Evolutionary conservation across 345 rosid genomes (phyloP).

Genomic region (Gossypium thurberi): DNA sequence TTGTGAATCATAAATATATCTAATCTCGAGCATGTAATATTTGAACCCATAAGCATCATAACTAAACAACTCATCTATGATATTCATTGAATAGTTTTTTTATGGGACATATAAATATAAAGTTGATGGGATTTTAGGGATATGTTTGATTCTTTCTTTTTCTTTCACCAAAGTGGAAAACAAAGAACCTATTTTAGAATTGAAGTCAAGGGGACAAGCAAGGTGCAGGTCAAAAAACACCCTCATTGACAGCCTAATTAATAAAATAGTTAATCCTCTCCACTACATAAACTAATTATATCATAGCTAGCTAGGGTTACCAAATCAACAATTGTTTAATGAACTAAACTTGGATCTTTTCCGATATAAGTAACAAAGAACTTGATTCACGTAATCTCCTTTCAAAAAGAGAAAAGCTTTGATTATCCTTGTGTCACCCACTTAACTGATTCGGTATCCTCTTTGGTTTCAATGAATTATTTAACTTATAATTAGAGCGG

Average conservation of each 20-base stretch:
- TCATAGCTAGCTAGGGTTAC: background rate
- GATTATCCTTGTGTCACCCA: conserved; percentile 31
- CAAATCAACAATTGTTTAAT: background rate
- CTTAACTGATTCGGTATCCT: conserved; percentile 23
- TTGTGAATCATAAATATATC: too few species aligned
- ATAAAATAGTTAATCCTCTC: background rate
- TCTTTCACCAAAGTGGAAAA: background rate
- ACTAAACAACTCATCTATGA: too few species aligned
- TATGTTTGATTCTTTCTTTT: background rate
- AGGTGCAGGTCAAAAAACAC: conserved; percentile 2
- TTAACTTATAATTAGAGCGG: background rate
- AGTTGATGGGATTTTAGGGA: background rate
- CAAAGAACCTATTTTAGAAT: background rate
- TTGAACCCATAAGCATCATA: too few species aligned
- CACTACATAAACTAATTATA: background rate
- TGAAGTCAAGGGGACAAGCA: background rate
- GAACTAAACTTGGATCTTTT: background rate
- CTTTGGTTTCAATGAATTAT: conserved; percentile 9
- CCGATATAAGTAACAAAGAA: conserved; percentile 12
- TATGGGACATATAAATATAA: background rate
- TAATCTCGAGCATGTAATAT: too few species aligned
- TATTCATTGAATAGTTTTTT: background rate
- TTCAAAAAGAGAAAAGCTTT: conserved; percentile 10
- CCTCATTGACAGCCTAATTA: background rate
- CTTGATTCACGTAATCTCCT: conserved; percentile 13